Percentiles rank a stretch among this genome's conserved stretches.
phyloP scores from a whole-genome alignment of 1,284 basidiomycete genomes.

The Ceratobasidium papillatum region DNA sequence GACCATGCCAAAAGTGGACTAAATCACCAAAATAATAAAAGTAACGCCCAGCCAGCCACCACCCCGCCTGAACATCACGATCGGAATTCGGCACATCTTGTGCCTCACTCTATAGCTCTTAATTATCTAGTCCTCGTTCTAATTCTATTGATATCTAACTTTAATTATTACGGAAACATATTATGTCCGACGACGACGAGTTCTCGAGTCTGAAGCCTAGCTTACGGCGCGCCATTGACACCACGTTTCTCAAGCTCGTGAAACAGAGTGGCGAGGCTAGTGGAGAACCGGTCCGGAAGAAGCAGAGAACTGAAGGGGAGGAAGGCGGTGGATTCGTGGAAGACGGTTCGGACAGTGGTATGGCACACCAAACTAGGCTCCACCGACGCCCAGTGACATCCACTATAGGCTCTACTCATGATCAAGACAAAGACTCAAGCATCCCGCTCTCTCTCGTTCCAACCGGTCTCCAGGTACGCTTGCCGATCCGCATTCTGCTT shows the following conservation, averaged over 20 bases:
- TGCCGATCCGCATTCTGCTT: not conserved
- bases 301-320: not conserved
- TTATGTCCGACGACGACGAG: constrained; percentile 35
- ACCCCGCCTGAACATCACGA: not conserved
- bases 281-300: not conserved
- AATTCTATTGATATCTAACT: not conserved
- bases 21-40: not conserved
- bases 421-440: constrained; percentile 1
- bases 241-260: constrained; percentile 17
- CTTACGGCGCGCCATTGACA: constrained; percentile 24
- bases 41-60: not conserved
- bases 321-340: constrained; percentile 1
- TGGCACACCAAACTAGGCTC: not conserved
- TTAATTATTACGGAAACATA: not conserved
- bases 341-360: not conserved
- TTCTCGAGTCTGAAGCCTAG: constrained; percentile 16
- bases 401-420: not conserved
- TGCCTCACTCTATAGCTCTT: not conserved
- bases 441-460: constrained; percentile 27
- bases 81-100: not conserved
- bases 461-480: constrained; percentile 29
- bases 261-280: not conserved
- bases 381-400: not conserved
- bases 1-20: not conserved
- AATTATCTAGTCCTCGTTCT: not conserved